phyloP scores from a whole-genome alignment of 768 basidiomycete species.

The Lyophyllum shimeji region DNA sequence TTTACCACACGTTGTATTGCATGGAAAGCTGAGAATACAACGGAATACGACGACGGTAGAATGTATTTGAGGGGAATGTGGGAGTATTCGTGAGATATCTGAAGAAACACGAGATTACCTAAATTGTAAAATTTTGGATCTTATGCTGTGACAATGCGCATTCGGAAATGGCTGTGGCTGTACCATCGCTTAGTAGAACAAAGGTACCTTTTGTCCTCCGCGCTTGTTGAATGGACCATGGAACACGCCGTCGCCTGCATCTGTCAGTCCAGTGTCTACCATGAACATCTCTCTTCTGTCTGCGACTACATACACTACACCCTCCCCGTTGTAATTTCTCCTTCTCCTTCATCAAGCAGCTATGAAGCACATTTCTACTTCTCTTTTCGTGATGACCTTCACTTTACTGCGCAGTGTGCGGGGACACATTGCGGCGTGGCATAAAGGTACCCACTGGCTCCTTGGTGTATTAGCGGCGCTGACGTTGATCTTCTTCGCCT shows the following conservation, averaged over 20 bases:
- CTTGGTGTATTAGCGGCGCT: not conserved
- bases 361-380: not conserved
- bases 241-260: not conserved
- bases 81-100: too few species aligned
- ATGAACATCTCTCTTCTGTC: constrained; percentile 4
- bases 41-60: too few species aligned
- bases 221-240: not conserved
- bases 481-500: not conserved
- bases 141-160: too few species aligned
- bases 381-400: constrained; percentile 2
- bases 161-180: not conserved
- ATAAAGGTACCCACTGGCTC: constrained; percentile 11
- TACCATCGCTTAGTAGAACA: not conserved
- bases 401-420: constrained; percentile 12
- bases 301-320: not conserved
- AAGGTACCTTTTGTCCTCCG: not conserved
- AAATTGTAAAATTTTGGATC: too few species aligned
- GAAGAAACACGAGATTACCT: too few species aligned
- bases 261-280: not conserved
- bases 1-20: too few species aligned
- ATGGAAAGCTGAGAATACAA: too few species aligned
- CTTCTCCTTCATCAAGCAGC: not conserved
- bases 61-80: too few species aligned
- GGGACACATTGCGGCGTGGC: constrained; percentile 18
- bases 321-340: not conserved